These are phyloP conservation scores for Mesotaenium endlicherianum DNA, from an alignment of 139 green algal species.

Conservation along the genomic window DNA sequence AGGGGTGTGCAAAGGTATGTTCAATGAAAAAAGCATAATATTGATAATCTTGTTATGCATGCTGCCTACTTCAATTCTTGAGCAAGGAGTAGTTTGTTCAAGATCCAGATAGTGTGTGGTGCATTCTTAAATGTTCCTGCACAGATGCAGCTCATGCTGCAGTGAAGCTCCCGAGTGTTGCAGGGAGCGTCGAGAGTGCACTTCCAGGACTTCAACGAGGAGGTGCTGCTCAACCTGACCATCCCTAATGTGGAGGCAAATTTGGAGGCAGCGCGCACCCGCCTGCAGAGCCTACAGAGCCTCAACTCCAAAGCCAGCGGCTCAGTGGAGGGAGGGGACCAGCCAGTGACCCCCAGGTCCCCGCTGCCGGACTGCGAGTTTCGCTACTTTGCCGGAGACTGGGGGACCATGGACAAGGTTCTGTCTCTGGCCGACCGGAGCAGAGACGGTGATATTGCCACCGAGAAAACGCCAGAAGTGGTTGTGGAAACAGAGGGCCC, in stretches of 20 bases:
- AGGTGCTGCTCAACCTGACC: conserved; percentile 46
- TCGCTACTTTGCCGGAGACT: conserved; percentile 46
- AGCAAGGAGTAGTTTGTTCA: too few species aligned
- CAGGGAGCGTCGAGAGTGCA: conserved; percentile 38
- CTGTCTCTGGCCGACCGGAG: background rate
- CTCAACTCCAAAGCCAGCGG: background rate
- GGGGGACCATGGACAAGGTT: conserved; percentile 18
- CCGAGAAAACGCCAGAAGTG: too few species aligned
- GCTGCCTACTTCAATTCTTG: background rate
- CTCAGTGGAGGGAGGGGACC: background rate
- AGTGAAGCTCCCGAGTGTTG: background rate
- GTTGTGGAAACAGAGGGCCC: too few species aligned
- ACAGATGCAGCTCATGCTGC: background rate
- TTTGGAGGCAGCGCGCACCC: background rate
- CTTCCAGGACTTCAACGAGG: conserved; percentile 53
- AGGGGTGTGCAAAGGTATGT: background rate
- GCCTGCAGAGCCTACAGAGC: background rate
- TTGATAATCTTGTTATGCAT: background rate
- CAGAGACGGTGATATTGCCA: too few species aligned
- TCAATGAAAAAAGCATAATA: background rate
- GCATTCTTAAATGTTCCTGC: background rate
- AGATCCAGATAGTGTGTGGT: background rate
- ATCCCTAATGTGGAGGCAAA: conserved; percentile 45
- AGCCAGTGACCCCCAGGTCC: background rate
- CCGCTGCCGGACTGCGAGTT: background rate